phyloP scores from a whole-genome alignment of 805 yeast species.

The Phaffomyces opuntiae region DNA sequence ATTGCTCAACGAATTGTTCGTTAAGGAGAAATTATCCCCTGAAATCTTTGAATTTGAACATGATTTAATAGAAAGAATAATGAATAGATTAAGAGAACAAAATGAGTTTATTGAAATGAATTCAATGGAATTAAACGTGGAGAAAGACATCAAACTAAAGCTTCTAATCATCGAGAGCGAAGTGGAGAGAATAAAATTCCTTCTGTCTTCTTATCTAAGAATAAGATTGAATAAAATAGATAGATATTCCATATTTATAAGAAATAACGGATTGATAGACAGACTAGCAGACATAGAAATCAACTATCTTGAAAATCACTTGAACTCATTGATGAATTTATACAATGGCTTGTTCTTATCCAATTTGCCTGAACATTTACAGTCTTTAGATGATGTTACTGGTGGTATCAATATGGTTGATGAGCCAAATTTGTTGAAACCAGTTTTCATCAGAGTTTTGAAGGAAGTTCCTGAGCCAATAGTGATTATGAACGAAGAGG shows the following conservation, averaged over 20 bases:
- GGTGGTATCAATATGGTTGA: conserved; percentile 71
- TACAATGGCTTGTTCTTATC: conserved; percentile 62
- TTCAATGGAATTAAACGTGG: conserved; percentile 62
- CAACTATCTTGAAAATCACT: conserved; percentile 62
- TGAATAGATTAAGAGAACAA: conserved; percentile 56
- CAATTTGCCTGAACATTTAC: conserved; percentile 60
- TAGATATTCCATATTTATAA: conserved; percentile 53
- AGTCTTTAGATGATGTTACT: conserved; percentile 67
- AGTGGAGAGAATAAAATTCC: conserved; percentile 75
- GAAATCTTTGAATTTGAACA: conserved; percentile 75
- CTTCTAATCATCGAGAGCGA: conserved; percentile 87
- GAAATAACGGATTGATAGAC: conserved; percentile 32
- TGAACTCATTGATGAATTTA: conserved; percentile 52
- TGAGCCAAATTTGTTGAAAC: conserved; percentile 65
- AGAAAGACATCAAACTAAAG: conserved; percentile 65
- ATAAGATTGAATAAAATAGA: conserved; percentile 67
- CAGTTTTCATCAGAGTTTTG: conserved; percentile 67
- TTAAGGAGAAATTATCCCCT: conserved; percentile 80
- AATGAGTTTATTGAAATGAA: conserved; percentile 72
- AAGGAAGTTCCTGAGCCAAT: conserved; percentile 32
- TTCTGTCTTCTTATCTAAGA: conserved; percentile 75
- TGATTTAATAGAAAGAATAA: conserved; percentile 47
- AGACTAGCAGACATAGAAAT: conserved; percentile 55
- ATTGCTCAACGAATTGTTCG: conserved; percentile 60
- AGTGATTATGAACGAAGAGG: conserved; percentile 44